Evolutionary conservation across 805 yeast genomes (phyloP), one percentile per base, ranked within the genome.

Genomic region (Komagataella kurtzmanii): DNA sequence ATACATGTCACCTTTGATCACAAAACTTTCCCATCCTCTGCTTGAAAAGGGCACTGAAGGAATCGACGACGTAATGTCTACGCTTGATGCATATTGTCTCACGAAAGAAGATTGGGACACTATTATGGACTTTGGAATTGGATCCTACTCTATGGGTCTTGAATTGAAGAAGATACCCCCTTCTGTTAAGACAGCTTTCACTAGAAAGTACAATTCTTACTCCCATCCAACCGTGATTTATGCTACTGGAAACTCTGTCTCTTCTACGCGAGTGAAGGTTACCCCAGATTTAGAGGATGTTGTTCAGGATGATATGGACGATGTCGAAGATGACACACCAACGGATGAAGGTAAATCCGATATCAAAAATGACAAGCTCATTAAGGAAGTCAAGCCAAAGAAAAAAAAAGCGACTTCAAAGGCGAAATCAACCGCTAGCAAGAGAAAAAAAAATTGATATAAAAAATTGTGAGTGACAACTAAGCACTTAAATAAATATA

Each of bases 101-200:
- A 85, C 96, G 6, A 85, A 80, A 59, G 96, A 90, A 53, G 98
- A 93, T 65, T 91, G 95, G 90, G 98, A 91, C 61, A 76, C 75
- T 19, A 69, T 93, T 8, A 73, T 88, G 76, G 97, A 90, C 55
- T 78, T 90, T 55, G 84, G 88, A 17, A 82, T 89, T 10, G 96
- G 96, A 0, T 61, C 59, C 24, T 69, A 72, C 36, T 60, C 66
- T 45, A 67, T 72, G 52, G 78, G 75, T 6, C 59, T 63, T 0
- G 56, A 69, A 8, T 57, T 76, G 52, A 87, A 87, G 65, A 75
- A 77, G 58, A 74, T 91, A 3, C 80, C 91, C 7, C 77, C 96
- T 1, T 74, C 81, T n/a, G 80, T 80, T 14, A 95, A 93, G 64
- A 71, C 91, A 5, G 85, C 87, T 6, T 88, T 93, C 65, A 93